Evolutionary conservation across 192 early-diverging fungal species (phyloP).

Genomic region (Funneliformis mosseae): DNA sequence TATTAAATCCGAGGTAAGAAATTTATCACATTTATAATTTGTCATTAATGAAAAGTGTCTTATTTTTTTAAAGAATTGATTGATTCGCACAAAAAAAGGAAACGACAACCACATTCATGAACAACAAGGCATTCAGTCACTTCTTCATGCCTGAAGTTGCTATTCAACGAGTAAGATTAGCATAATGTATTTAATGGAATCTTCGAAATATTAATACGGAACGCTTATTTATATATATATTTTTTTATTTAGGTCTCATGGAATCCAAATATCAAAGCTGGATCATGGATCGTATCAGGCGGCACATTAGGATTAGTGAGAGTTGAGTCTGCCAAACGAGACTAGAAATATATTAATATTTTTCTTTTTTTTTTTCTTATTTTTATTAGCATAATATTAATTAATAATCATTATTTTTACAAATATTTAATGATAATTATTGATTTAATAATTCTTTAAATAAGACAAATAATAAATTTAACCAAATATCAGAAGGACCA

Average conservation of each 20-base stretch:
- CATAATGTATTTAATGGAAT: neutral
- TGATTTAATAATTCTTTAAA: conserved; percentile 21
- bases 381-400: too few relatives aligned
- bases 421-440: neutral
- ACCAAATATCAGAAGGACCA: conserved; percentile 57
- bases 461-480: conserved; percentile 42
- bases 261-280: conserved; percentile 34
- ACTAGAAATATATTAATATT: neutral
- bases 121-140: neutral
- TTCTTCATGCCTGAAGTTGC: conserved; percentile 27
- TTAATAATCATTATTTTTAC: neutral
- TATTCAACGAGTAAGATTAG: conserved; percentile 26
- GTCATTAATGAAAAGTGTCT: neutral
- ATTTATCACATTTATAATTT: neutral
- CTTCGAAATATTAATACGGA: neutral
- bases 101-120: neutral
- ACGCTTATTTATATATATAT: neutral
- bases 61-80: neutral
- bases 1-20: conserved; percentile 27
- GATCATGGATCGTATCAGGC: conserved; percentile 40
- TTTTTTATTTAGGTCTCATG: conserved; percentile 33
- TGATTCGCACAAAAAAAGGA: conserved; percentile 8
- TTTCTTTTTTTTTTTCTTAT: neutral
- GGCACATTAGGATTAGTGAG: conserved; percentile 39
- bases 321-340: conserved; percentile 32